Conservation (phyloP, 257 asterid species). For the Solanum clarkiae region DNA sequence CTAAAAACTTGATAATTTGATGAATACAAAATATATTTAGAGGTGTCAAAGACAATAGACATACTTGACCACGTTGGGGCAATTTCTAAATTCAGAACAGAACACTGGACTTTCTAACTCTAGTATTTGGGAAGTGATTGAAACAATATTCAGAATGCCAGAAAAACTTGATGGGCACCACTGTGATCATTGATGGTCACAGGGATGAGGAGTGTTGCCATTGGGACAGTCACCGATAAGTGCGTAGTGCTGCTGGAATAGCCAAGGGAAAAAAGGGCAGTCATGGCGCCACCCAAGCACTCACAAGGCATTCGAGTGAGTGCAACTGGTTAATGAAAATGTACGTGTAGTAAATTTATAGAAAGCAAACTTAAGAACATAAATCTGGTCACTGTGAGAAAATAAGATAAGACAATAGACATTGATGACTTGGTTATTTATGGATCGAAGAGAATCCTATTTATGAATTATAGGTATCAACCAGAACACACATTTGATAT, state of each 20-base stretch:
- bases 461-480: neutral
- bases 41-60: too few relatives aligned
- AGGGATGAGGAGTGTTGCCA: neutral
- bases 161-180: neutral
- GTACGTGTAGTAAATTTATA: neutral
- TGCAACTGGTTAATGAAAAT: neutral
- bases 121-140: neutral
- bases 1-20: neutral
- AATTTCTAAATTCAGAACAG: neutral
- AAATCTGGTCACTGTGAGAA: neutral
- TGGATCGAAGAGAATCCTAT: neutral
- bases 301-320: neutral
- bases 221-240: neutral
- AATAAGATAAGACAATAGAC: neutral
- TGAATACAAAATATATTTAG: neutral
- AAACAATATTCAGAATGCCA: neutral
- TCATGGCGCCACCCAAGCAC: neutral
- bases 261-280: neutral
- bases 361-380: neutral
- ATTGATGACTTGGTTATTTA: neutral
- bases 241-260: neutral
- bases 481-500: neutral
- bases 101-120: neutral
- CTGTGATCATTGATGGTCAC: neutral
- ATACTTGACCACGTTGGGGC: too few relatives aligned